These are phyloP conservation scores for Aeschynomene evenia DNA, from an alignment of 306 rosid genomes.

Conservation along the genomic window DNA sequence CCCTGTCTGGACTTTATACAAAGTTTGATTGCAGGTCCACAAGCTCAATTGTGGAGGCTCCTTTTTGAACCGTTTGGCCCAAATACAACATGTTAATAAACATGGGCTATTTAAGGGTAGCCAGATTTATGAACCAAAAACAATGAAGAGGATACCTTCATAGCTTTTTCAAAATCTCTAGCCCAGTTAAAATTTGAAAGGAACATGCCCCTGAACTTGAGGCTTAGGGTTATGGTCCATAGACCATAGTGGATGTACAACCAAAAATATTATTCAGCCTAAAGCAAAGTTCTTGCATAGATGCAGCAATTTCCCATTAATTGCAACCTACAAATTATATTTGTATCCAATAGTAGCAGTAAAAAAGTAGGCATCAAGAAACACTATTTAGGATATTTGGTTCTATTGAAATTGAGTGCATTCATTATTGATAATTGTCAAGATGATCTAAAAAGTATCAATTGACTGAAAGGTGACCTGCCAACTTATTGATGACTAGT, in stretches of 20 bases:
- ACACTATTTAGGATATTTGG: no score
- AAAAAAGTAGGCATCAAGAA: background rate
- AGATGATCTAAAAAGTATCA: conserved; percentile 8
- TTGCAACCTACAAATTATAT: background rate
- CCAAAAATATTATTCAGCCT: background rate
- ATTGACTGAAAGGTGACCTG: background rate
- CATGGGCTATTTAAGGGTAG: background rate
- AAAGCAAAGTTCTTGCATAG: background rate
- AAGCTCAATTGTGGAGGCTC: background rate
- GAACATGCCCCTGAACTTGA: background rate
- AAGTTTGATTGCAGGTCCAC: conserved; percentile 12
- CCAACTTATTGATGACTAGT: no score
- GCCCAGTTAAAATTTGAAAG: background rate
- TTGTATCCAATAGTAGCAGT: background rate
- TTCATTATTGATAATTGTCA: background rate
- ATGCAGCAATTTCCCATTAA: background rate
- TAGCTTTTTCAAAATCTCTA: no score
- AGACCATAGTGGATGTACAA: background rate
- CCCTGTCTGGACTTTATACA: background rate
- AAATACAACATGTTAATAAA: background rate
- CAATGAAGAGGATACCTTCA: no score
- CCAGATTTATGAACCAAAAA: no score
- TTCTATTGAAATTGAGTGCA: background rate
- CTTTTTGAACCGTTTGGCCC: background rate
- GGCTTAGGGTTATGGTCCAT: background rate